Evolutionary conservation across 352 stramenopile genomes (phyloP).

Genomic region (Phytophthora rubi): DNA sequence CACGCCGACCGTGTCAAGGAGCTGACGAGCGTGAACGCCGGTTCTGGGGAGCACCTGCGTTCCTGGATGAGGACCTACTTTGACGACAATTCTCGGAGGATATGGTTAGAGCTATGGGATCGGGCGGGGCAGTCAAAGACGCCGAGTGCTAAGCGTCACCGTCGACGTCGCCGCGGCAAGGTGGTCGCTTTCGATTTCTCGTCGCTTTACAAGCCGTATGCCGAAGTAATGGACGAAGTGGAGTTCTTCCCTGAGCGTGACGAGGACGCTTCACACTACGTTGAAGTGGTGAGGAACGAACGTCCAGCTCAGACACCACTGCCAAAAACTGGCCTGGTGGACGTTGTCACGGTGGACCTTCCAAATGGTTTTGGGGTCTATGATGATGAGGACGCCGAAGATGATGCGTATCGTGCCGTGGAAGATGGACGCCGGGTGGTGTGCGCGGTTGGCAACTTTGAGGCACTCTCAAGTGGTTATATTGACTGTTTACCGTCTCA

Average conservation of each 20-base stretch:
- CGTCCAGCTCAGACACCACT: too few species aligned
- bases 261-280: too few species aligned
- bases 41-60: too few species aligned
- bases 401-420: neutral
- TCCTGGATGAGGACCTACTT: too few species aligned
- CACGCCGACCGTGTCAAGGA: too few species aligned
- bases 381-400: neutral
- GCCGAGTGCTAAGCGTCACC: neutral
- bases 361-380: neutral
- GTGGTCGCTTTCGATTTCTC: neutral
- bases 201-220: neutral
- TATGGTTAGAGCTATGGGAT: neutral
- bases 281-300: too few species aligned
- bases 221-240: too few species aligned
- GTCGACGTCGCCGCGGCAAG: neutral
- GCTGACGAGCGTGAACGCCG: too few species aligned
- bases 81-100: too few species aligned
- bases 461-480: neutral
- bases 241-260: too few species aligned
- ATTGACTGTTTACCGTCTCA: constrained; percentile 5
- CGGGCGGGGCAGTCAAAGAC: neutral
- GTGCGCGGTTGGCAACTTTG: neutral
- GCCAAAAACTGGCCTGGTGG: too few species aligned
- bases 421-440: neutral
- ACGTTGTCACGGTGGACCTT: too few species aligned